Evolutionary conservation across 768 basidiomycete species (phyloP), one percentile per base, ranked within the genome.

Genomic region (Leccinum sublutescens): DNA sequence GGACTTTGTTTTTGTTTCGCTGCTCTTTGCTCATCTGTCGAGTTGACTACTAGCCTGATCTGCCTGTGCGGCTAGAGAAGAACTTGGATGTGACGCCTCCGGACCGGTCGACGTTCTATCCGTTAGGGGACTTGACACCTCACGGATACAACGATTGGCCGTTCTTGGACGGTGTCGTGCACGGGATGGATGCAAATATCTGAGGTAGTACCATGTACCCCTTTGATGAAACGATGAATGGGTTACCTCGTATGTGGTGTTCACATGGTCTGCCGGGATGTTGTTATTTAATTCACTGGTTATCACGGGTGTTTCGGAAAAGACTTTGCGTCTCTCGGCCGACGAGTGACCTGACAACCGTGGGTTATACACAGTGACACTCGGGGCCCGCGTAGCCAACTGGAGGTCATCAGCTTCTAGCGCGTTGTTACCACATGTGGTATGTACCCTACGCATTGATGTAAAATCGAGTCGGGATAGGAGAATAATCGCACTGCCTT

Each of bases 311-410:
- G 17, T 17, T 50, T 31, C 50, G 62, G 62, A 19, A 33, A n/a
- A 43, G 17, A 49, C 23, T 17, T 50, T 54, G 31, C 48, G 34
- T 31, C 11, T 10, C 17, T 65, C 66, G 66, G 66, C 66, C 60
- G 58, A 58, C 23, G 4, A 45, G 43, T 45, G 19, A 19, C 43
- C 43, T 19, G 19, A 45, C 43, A 45, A 45, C 19, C 43, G 43
- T 45, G 43, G 19, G 43, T 19, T 45, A 45, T 14, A 11, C 10
- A 38, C 15, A 38, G 38, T 38, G 43, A 19, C 40, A n/a, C 43
- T 45, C 43, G 43, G 43, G n/a, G n/a, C 43, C 43, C 43, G 40
- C n/a, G 10, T n/a, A 45, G 43, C 43, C 43, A 45, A 19, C 43
- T 45, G 43, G 10, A 45, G 11, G 19, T 19, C 43, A 9, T 40